phyloP scores from a whole-genome alignment of 2,329 filamentous ascomycete genomes.

The Sordariomycetes sp. region DNA sequence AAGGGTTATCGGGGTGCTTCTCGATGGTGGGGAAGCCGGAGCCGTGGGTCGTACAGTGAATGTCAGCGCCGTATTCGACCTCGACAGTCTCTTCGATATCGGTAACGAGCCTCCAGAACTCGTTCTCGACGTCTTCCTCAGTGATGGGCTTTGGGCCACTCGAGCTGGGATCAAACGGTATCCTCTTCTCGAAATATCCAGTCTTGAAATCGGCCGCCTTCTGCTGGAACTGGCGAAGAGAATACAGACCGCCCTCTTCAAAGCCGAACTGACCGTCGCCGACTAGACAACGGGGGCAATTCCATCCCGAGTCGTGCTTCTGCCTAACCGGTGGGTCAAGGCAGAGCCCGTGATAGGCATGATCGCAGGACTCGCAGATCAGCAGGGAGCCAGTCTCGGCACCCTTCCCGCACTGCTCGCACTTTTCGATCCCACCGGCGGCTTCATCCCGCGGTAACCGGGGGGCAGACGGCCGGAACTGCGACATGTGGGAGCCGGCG shows the following conservation, averaged over 20 bases:
- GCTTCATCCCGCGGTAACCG: slow-evolving; percentile 44
- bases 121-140: slow-evolving; percentile 89
- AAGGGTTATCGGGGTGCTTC: slow-evolving; percentile 73
- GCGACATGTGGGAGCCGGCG: slow-evolving; percentile 91
- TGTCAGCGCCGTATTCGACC: slow-evolving; percentile 95
- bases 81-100: slow-evolving; percentile 92
- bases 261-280: slow-evolving; percentile 96
- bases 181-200: slow-evolving; percentile 80
- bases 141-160: slow-evolving; percentile 72
- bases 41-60: slow-evolving; percentile 94
- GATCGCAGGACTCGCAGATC: slow-evolving; percentile 83
- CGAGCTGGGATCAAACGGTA: slow-evolving; percentile 73
- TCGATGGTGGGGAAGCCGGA: slow-evolving; percentile 95
- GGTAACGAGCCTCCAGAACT: slow-evolving; percentile 93
- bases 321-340: slow-evolving; percentile 73
- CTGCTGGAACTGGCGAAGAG: slow-evolving; percentile 88
- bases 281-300: slow-evolving; percentile 87
- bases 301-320: slow-evolving; percentile 81
- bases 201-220: slow-evolving; percentile 94
- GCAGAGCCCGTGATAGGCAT: slow-evolving; percentile 75
- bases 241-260: slow-evolving; percentile 92
- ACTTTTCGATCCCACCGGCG: slow-evolving; percentile 45
- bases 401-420: slow-evolving; percentile 72
- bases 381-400: slow-evolving; percentile 61
- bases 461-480: slow-evolving; percentile 72